phyloP scores from a whole-genome alignment of 495 filamentous ascomycete genomes.

The Penicillium egyptiacum region DNA sequence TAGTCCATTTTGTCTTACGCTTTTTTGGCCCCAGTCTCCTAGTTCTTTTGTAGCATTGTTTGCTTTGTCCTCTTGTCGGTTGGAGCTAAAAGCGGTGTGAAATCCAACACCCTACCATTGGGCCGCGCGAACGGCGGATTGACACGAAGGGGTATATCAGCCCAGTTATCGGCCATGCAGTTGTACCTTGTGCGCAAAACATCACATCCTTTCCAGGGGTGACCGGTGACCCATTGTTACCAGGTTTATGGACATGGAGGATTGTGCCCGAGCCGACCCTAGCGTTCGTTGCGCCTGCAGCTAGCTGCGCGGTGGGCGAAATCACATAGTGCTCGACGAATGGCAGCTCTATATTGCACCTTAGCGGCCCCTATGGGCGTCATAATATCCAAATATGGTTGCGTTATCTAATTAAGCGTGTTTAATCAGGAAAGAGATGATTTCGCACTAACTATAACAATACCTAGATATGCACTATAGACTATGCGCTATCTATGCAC shows the following conservation, averaged over 20 bases:
- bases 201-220: neutral
- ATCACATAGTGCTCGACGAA: slow-evolving; percentile 1
- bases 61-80: neutral
- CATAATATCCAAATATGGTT: neutral
- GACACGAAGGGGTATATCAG: neutral
- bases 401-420: neutral
- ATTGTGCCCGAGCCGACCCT: neutral
- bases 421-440: slow-evolving; percentile 2
- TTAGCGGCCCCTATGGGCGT: neutral
- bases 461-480: too few species aligned
- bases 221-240: neutral
- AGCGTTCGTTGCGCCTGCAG: slow-evolving; percentile 2
- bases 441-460: neutral
- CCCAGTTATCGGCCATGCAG: neutral
- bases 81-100: neutral
- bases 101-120: neutral
- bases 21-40: neutral
- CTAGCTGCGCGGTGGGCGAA: slow-evolving; percentile 2
- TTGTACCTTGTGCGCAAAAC: slow-evolving; percentile 6
- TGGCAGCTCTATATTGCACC: neutral
- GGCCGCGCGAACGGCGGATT: neutral
- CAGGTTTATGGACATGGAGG: neutral
- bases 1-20: slow-evolving; percentile 17
- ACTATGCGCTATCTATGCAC: too few species aligned
- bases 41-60: neutral